phyloP scores from a whole-genome alignment of 2,329 filamentous ascomycete genomes.

The Ceratocystis ficicola region DNA sequence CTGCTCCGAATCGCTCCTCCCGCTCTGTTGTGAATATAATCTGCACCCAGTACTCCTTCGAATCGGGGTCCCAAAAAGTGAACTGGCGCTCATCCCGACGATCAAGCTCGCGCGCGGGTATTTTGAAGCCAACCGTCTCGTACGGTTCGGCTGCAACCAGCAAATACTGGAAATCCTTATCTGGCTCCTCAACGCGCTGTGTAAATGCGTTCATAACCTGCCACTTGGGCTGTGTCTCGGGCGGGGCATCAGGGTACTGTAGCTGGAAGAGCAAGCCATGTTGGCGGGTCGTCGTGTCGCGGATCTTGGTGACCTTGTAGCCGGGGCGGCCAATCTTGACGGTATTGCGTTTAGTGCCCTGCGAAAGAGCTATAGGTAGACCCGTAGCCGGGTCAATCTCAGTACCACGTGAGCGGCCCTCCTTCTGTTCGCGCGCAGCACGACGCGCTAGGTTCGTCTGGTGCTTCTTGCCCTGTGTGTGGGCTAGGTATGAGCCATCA shows the following conservation, averaged over 20 bases:
- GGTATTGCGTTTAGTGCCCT: slow-evolving; percentile 61
- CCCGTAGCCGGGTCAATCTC: slow-evolving; percentile 57
- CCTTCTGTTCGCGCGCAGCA: slow-evolving; percentile 87
- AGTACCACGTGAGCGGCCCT: slow-evolving; percentile 53
- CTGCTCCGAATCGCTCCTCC: slow-evolving; percentile 71
- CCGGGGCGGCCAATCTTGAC: slow-evolving; percentile 94
- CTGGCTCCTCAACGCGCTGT: slow-evolving; percentile 87
- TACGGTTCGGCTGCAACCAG: slow-evolving; percentile 94
- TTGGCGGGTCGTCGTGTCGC: slow-evolving; percentile 79
- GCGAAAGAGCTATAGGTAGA: slow-evolving; percentile 62
- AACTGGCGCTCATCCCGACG: slow-evolving; percentile 78
- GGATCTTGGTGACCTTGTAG: slow-evolving; percentile 94
- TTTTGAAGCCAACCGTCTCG: slow-evolving; percentile 93
- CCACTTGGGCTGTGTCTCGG: slow-evolving; percentile 65
- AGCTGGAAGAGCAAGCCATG: slow-evolving; percentile 90
- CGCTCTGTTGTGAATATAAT: slow-evolving; percentile 97
- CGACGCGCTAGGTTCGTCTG: slow-evolving; percentile 95
- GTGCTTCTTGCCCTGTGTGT: slow-evolving; percentile 97
- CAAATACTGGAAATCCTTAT: slow-evolving; percentile 89
- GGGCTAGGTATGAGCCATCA: slow-evolving; percentile 94
- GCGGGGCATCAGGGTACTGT: slow-evolving; percentile 81
- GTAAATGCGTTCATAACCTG: slow-evolving; percentile 97
- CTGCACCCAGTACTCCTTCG: slow-evolving; percentile 96
- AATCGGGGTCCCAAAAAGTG: slow-evolving; percentile 89
- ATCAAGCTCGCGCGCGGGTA: slow-evolving; percentile 88